Percentiles rank a stretch among this genome's conserved stretches.
These are phyloP conservation scores for Xylariaceae sp. DNA, from an alignment of 2,329 filamentous ascomycete species.

Conservation along the genomic window DNA sequence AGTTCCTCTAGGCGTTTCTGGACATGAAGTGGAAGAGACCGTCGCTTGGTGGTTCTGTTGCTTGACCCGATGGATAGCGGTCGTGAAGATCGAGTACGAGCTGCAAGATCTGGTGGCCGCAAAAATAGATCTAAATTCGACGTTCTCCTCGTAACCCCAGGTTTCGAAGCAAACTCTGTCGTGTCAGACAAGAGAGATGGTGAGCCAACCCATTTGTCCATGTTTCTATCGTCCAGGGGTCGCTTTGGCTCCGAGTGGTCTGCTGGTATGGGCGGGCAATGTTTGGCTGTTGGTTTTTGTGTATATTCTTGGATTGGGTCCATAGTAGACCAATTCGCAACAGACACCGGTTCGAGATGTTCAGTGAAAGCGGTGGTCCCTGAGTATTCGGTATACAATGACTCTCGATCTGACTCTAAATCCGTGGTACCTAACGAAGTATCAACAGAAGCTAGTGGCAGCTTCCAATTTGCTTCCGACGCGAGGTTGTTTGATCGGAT, in stretches of 20 bases:
- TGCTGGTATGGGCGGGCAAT: not conserved
- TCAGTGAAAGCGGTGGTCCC: conserved; percentile 26
- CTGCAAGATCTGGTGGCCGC: conserved; percentile 27
- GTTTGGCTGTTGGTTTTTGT: conserved; percentile 1
- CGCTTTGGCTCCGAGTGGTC: conserved; percentile 2
- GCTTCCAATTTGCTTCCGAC: conserved; percentile 27
- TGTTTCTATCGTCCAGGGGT: not conserved
- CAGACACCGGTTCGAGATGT: conserved; percentile 11
- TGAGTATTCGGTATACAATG: conserved; percentile 23
- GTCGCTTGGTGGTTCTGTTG: conserved; percentile 43
- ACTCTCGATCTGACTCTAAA: conserved; percentile 24
- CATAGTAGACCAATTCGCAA: conserved; percentile 18
- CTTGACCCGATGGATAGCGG: conserved; percentile 38
- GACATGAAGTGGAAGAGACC: conserved; percentile 47
- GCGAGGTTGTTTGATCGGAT: conserved; percentile 57
- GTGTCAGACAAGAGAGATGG: not conserved
- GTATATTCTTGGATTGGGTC: conserved; percentile 17
- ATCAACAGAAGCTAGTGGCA: conserved; percentile 13
- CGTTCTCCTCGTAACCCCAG: not conserved
- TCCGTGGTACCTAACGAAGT: conserved; percentile 19
- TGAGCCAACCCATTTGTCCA: not conserved
- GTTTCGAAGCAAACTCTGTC: not conserved
- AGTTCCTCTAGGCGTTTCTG: conserved; percentile 52
- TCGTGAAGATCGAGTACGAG: conserved; percentile 23
- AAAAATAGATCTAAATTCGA: conserved; percentile 1